A percentile compares a stretch with the other conserved stretches of the same genome.
These are phyloP conservation scores for Coemansia aciculifera DNA, from an alignment of 192 early-diverging fungal species.

Conservation along the genomic window DNA sequence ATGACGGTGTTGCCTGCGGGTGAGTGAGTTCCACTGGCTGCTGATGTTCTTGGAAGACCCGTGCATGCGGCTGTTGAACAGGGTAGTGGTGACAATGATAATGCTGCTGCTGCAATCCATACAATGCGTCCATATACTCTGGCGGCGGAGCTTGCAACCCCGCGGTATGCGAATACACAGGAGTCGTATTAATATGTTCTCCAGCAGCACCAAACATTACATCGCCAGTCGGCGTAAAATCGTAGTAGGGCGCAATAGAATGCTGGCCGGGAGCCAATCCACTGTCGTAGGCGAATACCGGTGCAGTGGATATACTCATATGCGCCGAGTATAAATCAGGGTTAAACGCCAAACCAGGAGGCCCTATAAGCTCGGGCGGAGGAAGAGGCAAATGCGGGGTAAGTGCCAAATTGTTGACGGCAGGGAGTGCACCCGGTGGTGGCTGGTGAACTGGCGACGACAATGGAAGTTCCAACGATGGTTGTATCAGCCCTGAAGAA, in stretches of 20 bases:
- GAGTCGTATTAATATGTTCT: background rate
- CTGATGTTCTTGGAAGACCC: background rate
- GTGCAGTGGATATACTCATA: background rate
- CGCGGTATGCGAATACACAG: background rate
- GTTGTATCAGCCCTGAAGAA: background rate
- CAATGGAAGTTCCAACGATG: background rate
- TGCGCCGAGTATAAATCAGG: background rate
- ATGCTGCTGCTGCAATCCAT: conserved; percentile 10
- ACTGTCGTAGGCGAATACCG: background rate
- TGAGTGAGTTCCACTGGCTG: background rate
- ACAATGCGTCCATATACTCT: conserved; percentile 4
- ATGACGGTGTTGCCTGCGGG: background rate
- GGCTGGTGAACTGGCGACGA: background rate
- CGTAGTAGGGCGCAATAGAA: background rate
- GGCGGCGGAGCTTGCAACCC: background rate
- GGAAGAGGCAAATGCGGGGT: background rate
- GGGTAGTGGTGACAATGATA: background rate
- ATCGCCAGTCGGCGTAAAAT: background rate
- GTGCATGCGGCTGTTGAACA: background rate
- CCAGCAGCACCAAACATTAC: conserved; percentile 1
- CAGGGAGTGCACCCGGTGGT: background rate
- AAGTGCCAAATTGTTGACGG: background rate
- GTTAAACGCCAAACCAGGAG: background rate
- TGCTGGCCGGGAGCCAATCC: background rate
- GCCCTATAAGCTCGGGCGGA: background rate